These are phyloP conservation scores for Ilyonectria mors-panacis DNA, from an alignment of 2,329 filamentous ascomycete genomes.

Conservation along the genomic window DNA sequence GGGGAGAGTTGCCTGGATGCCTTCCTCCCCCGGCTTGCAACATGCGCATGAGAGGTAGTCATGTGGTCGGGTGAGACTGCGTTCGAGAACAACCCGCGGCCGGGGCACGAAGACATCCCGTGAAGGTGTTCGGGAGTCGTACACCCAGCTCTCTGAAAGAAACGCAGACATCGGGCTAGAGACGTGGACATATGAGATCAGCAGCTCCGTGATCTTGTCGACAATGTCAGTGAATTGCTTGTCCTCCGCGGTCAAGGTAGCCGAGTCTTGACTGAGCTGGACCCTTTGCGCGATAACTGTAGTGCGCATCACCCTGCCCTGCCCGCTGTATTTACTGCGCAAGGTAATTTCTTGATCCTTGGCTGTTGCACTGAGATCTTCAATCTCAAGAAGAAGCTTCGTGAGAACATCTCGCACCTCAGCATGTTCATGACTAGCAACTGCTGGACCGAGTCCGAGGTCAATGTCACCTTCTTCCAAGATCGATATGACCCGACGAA, in stretches of 20 bases:
- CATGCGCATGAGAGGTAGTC: conserved; percentile 84
- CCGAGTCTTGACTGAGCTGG: conserved; percentile 82
- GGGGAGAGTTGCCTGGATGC: conserved; percentile 74
- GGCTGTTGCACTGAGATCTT: conserved; percentile 61
- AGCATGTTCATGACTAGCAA: conserved; percentile 51
- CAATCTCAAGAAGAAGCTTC: conserved; percentile 62
- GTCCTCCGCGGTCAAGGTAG: conserved; percentile 79
- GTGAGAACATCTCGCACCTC: conserved; percentile 54
- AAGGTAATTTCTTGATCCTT: conserved; percentile 65
- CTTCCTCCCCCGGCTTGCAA: conserved; percentile 66
- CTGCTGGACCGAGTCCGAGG: conserved; percentile 53
- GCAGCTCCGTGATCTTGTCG: conserved; percentile 58
- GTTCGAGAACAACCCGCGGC: conserved; percentile 79
- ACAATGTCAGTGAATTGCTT: conserved; percentile 78
- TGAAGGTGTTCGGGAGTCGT: conserved; percentile 79
- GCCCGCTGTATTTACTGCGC: conserved; percentile 82
- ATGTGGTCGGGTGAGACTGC: conserved; percentile 79
- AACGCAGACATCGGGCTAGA: conserved; percentile 61
- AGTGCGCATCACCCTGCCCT: conserved; percentile 78
- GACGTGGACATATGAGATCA: conserved; percentile 46
- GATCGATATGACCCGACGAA: conserved; percentile 47
- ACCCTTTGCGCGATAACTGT: conserved; percentile 88
- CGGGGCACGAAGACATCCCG: conserved; percentile 82
- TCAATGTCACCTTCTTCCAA: conserved; percentile 55
- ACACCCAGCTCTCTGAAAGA: conserved; percentile 82